These are phyloP conservation scores for Globisporangium ultimum DNA, from an alignment of 352 stramenopile species.

Conservation along the genomic window DNA sequence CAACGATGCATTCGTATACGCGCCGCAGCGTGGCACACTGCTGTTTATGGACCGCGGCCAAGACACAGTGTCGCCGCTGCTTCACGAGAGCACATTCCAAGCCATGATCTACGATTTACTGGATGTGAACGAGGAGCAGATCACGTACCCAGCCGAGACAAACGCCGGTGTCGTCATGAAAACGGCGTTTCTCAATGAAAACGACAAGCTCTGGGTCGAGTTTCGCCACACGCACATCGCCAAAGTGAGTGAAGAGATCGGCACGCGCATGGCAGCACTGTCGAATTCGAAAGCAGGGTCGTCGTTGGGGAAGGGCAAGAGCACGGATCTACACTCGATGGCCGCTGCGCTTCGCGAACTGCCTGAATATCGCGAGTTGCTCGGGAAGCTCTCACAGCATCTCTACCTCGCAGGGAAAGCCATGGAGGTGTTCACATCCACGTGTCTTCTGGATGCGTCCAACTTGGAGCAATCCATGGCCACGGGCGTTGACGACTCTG, in stretches of 20 bases:
- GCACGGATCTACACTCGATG: constrained; percentile 90
- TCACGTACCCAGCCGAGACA: constrained; percentile 90
- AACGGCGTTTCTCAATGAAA: constrained; percentile 96
- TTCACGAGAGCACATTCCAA: constrained; percentile 98
- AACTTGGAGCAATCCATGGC: constrained; percentile 95
- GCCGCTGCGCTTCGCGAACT: constrained; percentile 87
- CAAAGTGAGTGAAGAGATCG: constrained; percentile 79
- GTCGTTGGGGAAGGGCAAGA: constrained; percentile 74
- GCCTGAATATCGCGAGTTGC: constrained; percentile 94
- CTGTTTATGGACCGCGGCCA: constrained; percentile 94
- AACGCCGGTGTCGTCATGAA: constrained; percentile 72
- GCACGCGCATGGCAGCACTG: constrained; percentile 68
- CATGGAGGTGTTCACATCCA: constrained; percentile 92
- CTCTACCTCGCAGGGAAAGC: constrained; percentile 93
- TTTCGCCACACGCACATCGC: constrained; percentile 96
- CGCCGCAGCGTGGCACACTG: constrained; percentile 86
- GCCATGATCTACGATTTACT: constrained; percentile 96
- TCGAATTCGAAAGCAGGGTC: constrained; percentile 79
- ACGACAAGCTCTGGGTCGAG: constrained; percentile 96
- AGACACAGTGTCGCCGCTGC: constrained; percentile 93
- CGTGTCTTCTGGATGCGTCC: constrained; percentile 85
- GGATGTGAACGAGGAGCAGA: constrained; percentile 91
- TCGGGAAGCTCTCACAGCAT: constrained; percentile 94
- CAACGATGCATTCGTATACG: constrained; percentile 91
- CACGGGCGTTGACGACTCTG: constrained; percentile 92